Evolutionary conservation across 164 flowering plant genomes (phyloP).

Genomic region (Saururus chinensis): DNA sequence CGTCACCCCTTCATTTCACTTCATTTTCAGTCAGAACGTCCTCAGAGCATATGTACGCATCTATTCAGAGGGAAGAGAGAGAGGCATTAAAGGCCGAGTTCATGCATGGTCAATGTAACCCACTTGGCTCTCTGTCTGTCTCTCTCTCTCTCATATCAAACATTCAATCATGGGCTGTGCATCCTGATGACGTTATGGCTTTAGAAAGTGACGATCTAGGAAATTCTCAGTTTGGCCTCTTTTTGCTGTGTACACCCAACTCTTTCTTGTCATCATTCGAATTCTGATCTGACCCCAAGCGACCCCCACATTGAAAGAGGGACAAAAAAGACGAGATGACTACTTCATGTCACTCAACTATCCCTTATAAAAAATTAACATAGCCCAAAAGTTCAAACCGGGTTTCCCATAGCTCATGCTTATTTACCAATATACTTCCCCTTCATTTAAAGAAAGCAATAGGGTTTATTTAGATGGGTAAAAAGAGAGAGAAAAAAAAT

Average conservation of each 20-base stretch:
- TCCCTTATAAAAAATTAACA: too few relatives aligned
- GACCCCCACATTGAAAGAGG: too few relatives aligned
- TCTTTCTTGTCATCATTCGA: too few relatives aligned
- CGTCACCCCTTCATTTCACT: constrained; percentile 1
- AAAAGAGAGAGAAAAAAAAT: too few relatives aligned
- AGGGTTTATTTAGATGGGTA: too few relatives aligned
- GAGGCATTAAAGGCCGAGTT: neutral
- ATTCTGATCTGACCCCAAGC: too few relatives aligned
- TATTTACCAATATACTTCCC: too few relatives aligned
- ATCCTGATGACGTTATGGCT: neutral
- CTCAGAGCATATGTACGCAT: neutral
- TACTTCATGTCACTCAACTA: too few relatives aligned
- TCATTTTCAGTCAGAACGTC: neutral
- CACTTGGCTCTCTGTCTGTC: neutral
- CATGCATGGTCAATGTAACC: neutral
- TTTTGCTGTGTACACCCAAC: neutral
- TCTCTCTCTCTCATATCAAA: neutral
- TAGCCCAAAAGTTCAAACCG: too few relatives aligned
- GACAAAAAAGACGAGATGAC: too few relatives aligned
- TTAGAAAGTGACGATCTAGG: neutral
- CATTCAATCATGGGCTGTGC: neutral
- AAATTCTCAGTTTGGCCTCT: neutral
- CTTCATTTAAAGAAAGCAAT: too few relatives aligned
- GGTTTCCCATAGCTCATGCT: too few relatives aligned
- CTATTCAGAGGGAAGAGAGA: neutral